A percentile compares a stretch with the other conserved stretches of the same genome.
phyloP scores from a whole-genome alignment of 495 filamentous ascomycete species.

The Penicillium coprophilum region DNA sequence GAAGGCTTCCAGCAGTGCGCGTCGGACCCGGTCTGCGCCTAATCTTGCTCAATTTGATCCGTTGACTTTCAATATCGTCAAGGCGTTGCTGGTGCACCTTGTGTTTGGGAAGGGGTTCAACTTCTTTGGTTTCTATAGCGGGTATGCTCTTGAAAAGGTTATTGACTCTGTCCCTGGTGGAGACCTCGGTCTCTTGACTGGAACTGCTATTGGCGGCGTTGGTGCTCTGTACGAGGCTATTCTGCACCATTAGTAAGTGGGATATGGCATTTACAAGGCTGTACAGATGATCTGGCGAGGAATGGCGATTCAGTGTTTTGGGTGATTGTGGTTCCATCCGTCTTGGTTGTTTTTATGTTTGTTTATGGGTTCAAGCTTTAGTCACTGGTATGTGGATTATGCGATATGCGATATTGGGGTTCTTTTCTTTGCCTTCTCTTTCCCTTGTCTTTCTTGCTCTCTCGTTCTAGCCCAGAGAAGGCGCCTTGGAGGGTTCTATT shows the following conservation, averaged over 20 bases:
- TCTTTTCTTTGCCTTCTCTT: constrained; percentile 9
- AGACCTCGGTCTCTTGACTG: constrained; percentile 62
- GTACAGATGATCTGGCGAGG: constrained; percentile 19
- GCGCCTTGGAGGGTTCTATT: constrained; percentile 23
- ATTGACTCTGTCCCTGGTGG: constrained; percentile 68
- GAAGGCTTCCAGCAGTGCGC: constrained; percentile 33
- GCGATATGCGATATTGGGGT: constrained; percentile 24
- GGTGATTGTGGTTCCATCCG: constrained; percentile 4
- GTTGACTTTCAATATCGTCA: constrained; percentile 82
- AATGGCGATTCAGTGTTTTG: constrained; percentile 2
- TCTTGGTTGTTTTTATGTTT: constrained; percentile 11
- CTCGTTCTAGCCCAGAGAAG: constrained; percentile 28
- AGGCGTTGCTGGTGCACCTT: constrained; percentile 74
- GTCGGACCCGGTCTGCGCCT: constrained; percentile 25
- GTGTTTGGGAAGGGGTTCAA: constrained; percentile 71
- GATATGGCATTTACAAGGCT: constrained; percentile 15
- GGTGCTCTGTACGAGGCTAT: constrained; percentile 81
- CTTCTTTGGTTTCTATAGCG: constrained; percentile 61
- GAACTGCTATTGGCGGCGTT: constrained; percentile 66
- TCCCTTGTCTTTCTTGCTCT: constrained; percentile 22
- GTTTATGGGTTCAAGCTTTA: constrained; percentile 18
- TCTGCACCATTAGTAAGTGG: constrained; percentile 60
- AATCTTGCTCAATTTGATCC: constrained; percentile 69
- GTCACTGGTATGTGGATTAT: constrained; percentile 28
- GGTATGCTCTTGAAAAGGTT: constrained; percentile 58